Conservation (phyloP, 345 rosid genomes). For the Sapria himalayana region DNA sequence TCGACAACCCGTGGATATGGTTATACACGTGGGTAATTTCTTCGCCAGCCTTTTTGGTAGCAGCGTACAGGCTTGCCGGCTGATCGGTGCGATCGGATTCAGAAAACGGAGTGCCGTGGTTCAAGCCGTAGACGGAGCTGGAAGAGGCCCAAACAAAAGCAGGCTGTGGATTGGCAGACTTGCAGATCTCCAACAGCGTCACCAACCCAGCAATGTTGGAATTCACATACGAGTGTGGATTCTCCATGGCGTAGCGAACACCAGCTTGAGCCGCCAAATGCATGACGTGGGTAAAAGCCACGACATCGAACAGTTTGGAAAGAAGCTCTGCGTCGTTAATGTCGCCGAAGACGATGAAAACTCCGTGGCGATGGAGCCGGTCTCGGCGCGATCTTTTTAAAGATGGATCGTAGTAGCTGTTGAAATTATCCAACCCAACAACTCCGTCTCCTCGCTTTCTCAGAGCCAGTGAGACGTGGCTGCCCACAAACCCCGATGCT, state of each 20-base stretch:
- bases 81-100: slow-evolving; percentile 52
- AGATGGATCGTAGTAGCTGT: slow-evolving; percentile 54
- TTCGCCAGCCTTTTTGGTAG: slow-evolving; percentile 71
- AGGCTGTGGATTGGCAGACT: slow-evolving; percentile 61
- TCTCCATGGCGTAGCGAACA: slow-evolving; percentile 59
- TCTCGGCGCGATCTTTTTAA: slow-evolving; percentile 29
- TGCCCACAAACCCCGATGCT: slow-evolving; percentile 62
- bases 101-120: slow-evolving; percentile 49
- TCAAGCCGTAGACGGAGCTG: slow-evolving; percentile 62
- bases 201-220: slow-evolving; percentile 63
- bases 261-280: slow-evolving; percentile 90
- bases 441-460: slow-evolving; percentile 67
- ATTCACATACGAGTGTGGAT: slow-evolving; percentile 51
- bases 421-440: slow-evolving; percentile 59
- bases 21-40: slow-evolving; percentile 69
- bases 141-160: slow-evolving; percentile 73
- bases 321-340: slow-evolving; percentile 39
- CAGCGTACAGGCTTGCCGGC: slow-evolving; percentile 76
- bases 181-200: slow-evolving; percentile 44
- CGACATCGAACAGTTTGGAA: slow-evolving; percentile 47
- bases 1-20: slow-evolving; percentile 59
- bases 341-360: slow-evolving; percentile 49
- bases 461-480: slow-evolving; percentile 43
- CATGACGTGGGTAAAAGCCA: slow-evolving; percentile 69
- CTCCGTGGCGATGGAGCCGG: slow-evolving; percentile 19